Base-by-base conservation (phyloP, 192 early-diverging fungal species). In the Gonapodya prolifera region DNA sequence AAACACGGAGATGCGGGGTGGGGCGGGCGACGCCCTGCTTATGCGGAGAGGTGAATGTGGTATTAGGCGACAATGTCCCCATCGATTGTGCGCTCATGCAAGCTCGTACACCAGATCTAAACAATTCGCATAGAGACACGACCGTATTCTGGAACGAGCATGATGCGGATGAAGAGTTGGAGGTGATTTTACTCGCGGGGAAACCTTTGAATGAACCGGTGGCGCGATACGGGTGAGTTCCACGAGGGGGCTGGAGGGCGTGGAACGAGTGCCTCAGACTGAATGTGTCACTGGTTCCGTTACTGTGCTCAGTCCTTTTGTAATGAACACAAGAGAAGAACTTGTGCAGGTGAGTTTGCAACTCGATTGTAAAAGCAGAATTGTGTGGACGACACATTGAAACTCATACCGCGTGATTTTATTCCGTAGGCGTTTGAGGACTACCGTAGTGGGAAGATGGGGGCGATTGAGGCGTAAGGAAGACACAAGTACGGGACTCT, bases 171-270 rank as follows among this genome's bases (percentile, higher is more conserved):
- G 71, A 73, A 29, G 71, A 73, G 2, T 32, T 73, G 28, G 8
- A 30, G 71, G 28, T 73, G 31, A 2, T 73, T 2, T 32, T 73
- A 29, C 71, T 73, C 8, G 71, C 28, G 16, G 71, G 71, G 8
- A 73, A 16, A 32, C 71, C 16, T 16, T 73, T 73, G 71, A 73
- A 32, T 2, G 71, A 73, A 29, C 71, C 71, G 71, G 71, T 73
- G 2, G 71, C 71, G 2, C 16, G 71, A 29, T 32, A 73, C 31
- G 71, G 71, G 45, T 61, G 45, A 61, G 45, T 61, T 61, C n/a
- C n/a, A 61, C 23, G 45, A 16, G 8, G 45, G 23, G 45, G 8
- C 23, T 61, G 45, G 23, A 16, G 8, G 8, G 23, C 45, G n/a
- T n/a, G n/a, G 23, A 61, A 61, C 8, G 8, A 16, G 45, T 61